Conservation (phyloP, 148 eudicot genomes). For the Chenopodium quinoa region DNA sequence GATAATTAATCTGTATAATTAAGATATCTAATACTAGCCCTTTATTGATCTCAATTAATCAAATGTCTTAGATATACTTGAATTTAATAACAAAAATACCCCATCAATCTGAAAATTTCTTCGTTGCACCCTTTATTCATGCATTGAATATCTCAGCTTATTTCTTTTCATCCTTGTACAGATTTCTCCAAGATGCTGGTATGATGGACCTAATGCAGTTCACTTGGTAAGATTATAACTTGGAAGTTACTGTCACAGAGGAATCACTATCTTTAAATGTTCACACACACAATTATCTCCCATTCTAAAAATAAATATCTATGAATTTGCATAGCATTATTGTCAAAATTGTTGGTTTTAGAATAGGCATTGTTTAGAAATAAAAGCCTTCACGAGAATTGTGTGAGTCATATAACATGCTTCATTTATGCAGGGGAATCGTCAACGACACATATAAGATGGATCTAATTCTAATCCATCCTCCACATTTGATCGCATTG, state of each 20-base stretch:
- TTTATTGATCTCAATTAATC: neutral
- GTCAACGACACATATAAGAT: conserved; percentile 97
- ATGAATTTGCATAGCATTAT: too few species aligned
- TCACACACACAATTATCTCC: neutral
- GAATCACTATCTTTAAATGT: neutral
- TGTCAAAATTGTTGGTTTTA: too few species aligned
- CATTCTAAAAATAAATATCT: too few species aligned
- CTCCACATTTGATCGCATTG: conserved; percentile 90
- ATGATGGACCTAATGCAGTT: conserved; percentile 85
- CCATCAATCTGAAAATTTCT: neutral
- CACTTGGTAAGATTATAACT: conserved; percentile 65
- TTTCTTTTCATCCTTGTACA: conserved; percentile 19
- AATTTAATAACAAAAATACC: neutral
- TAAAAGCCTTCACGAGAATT: too few species aligned
- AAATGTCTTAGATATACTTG: neutral
- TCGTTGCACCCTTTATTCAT: neutral
- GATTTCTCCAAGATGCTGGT: conserved; percentile 93
- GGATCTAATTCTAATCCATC: conserved; percentile 91
- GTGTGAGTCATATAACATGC: neutral
- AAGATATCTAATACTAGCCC: neutral
- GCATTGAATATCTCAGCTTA: neutral
- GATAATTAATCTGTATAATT: neutral
- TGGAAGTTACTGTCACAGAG: neutral
- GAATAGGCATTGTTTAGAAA: too few species aligned
- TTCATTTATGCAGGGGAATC: conserved; percentile 63